These are phyloP conservation scores for Phaeotremella skinneri DNA, from an alignment of 768 basidiomycete genomes.

Conservation along the genomic window DNA sequence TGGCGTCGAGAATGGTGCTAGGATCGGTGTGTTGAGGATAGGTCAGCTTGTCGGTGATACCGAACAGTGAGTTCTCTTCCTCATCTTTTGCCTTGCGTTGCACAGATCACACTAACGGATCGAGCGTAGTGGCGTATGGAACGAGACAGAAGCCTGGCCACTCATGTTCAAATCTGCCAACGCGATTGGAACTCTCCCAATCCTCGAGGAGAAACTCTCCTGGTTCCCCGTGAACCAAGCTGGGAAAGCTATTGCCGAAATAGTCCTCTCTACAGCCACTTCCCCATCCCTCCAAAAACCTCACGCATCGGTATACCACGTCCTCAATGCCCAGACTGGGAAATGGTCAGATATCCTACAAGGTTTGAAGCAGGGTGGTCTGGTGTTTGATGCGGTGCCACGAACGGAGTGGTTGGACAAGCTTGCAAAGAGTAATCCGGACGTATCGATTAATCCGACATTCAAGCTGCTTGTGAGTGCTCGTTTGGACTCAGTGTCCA, in stretches of 20 bases:
- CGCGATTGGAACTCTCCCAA: constrained; percentile 47
- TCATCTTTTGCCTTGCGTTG: no score
- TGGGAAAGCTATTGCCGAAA: constrained; percentile 56
- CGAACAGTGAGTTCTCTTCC: constrained; percentile 34
- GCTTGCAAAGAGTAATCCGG: constrained; percentile 52
- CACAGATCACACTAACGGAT: neutral
- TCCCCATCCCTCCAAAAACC: constrained; percentile 9
- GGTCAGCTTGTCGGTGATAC: constrained; percentile 62
- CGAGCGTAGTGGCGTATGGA: constrained; percentile 57
- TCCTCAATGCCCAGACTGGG: constrained; percentile 52
- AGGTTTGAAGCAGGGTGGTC: constrained; percentile 52
- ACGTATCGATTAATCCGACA: constrained; percentile 54
- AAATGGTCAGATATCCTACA: constrained; percentile 55
- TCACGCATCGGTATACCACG: constrained; percentile 51
- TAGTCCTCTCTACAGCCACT: constrained; percentile 44
- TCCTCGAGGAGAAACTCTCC: constrained; percentile 52
- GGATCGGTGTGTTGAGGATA: constrained; percentile 56
- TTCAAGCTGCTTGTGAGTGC: constrained; percentile 54
- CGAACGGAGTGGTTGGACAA: constrained; percentile 53
- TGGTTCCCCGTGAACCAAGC: constrained; percentile 63
- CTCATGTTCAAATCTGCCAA: constrained; percentile 57
- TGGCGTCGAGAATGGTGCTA: constrained; percentile 40
- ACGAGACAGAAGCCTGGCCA: constrained; percentile 58
- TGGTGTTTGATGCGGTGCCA: constrained; percentile 54
- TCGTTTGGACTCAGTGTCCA: neutral